Conservation (phyloP, 768 basidiomycete species). For the Plicaturopsis crispa region DNA sequence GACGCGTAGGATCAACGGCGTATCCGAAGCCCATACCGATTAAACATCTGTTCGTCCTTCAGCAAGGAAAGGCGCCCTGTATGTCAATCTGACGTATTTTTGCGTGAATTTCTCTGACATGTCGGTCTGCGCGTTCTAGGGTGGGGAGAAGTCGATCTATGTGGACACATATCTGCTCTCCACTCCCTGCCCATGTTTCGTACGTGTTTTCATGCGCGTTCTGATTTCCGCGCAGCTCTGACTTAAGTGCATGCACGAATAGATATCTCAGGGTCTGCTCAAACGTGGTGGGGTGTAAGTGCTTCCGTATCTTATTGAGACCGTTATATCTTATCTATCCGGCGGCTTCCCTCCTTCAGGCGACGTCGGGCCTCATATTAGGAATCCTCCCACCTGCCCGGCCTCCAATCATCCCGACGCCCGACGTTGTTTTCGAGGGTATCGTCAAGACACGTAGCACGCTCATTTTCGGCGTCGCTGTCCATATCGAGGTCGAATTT, state of each 20-base stretch:
- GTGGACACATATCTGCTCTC: slow-evolving; percentile 13
- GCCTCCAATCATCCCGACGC: slow-evolving; percentile 13
- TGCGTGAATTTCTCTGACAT: not conserved
- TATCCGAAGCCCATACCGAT: slow-evolving; percentile 10
- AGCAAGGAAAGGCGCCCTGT: slow-evolving; percentile 9
- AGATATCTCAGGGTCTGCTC: slow-evolving; percentile 13
- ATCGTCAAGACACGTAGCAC: slow-evolving; percentile 11
- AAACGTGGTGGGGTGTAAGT: slow-evolving; percentile 10
- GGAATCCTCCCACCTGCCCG: slow-evolving; percentile 16
- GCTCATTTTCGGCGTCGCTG: slow-evolving; percentile 17
- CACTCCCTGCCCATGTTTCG: slow-evolving; percentile 16
- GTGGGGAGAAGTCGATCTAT: slow-evolving; percentile 17
- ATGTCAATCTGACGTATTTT: too few relatives aligned
- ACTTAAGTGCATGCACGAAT: not conserved
- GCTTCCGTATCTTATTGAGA: slow-evolving; percentile 4
- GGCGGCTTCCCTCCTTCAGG: slow-evolving; percentile 5
- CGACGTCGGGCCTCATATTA: slow-evolving; percentile 12
- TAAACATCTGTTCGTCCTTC: slow-evolving; percentile 5
- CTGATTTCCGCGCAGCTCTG: not conserved
- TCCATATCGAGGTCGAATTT: slow-evolving; percentile 15
- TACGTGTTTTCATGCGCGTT: slow-evolving; percentile 4
- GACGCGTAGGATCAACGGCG: slow-evolving; percentile 8
- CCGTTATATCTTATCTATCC: slow-evolving; percentile 5
- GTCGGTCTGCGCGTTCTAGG: slow-evolving; percentile 4
- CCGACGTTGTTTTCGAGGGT: slow-evolving; percentile 14